Percentiles rank a stretch among this genome's conserved stretches.
These are phyloP conservation scores for Ganoderma lucidum DNA, from an alignment of 1,284 basidiomycete species.

Conservation along the genomic window DNA sequence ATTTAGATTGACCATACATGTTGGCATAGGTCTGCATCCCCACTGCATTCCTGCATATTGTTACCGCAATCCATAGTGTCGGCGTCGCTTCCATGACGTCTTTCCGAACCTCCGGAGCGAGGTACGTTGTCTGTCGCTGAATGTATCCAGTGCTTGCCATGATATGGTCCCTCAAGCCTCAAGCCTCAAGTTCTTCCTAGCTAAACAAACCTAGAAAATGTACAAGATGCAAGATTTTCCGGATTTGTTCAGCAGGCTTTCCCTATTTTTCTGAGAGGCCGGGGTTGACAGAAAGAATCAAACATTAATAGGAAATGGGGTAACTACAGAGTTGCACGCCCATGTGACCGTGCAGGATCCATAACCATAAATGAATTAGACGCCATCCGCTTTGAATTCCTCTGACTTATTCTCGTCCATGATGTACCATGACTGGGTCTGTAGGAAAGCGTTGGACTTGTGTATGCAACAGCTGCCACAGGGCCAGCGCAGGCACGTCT, in stretches of 20 bases:
- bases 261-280: background rate
- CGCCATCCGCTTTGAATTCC: conserved; percentile 13
- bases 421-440: background rate
- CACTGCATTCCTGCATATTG: background rate
- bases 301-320: background rate
- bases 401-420: background rate
- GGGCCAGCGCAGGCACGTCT: background rate
- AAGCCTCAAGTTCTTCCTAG: no score
- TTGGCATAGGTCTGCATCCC: background rate
- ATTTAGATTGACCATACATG: conserved; percentile 2
- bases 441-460: background rate
- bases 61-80: background rate
- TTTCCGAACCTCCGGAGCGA: background rate
- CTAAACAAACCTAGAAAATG: background rate
- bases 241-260: no score
- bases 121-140: background rate
- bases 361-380: conserved; percentile 20
- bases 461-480: background rate
- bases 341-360: conserved; percentile 31
- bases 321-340: conserved; percentile 9
- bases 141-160: background rate
- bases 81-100: background rate
- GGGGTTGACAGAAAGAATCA: background rate
- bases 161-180: background rate
- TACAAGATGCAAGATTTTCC: no score